Evolutionary conservation across 1,284 basidiomycete species (phyloP), one percentile per base, ranked within the genome.

Genomic region (Fomitopsis pinicola): DNA sequence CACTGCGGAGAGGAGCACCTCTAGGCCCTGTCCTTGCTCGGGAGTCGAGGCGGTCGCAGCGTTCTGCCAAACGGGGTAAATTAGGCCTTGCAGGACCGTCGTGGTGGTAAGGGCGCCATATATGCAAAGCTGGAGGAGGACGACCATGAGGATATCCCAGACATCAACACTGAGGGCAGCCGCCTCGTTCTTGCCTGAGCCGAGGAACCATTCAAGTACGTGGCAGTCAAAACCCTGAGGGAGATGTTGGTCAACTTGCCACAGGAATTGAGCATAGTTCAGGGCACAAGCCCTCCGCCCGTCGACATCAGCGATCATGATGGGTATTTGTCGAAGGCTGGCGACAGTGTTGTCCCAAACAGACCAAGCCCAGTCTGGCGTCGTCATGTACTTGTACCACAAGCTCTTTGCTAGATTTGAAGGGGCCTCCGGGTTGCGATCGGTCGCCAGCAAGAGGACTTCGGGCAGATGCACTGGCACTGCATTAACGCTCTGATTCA

Each of bases 261-360:
- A 79, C 22, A 93, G 76, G 68, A 93, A 91, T 12, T 75, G 73
- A 3, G 83, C 88, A 68, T 90, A 93, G 48, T 85, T 80, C 35
- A 87, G 66, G 8, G 86, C 85, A 66, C 82, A 84, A 40, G 75
- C 74, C 58, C 78, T 75, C 12, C 82, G 82, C 33, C 73, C 77
- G 58, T 71, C 68, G 6, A 72, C 58, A 60, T 88, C 84, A 8
- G 75, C 65, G 12, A 80, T 80, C 76, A 87, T 82, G 50, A 73
- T 71, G 6, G 86, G 83, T 53, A 89, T 78, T 70, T 89, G 87
- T 46, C 84, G 84, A 46, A 92, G 75, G 60, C 85, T 86, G 6
- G 86, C 83, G 54, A 93, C 77, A 1, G 86, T 84, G 67, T 89
- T 90, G 66, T 92, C 89, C 89, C 91, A 91, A 9, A 89, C 87